A percentile compares a stretch with the other conserved stretches of the same genome.
phyloP scores from a whole-genome alignment of 1,284 basidiomycete species.

The Anthracocystis walkeri region DNA sequence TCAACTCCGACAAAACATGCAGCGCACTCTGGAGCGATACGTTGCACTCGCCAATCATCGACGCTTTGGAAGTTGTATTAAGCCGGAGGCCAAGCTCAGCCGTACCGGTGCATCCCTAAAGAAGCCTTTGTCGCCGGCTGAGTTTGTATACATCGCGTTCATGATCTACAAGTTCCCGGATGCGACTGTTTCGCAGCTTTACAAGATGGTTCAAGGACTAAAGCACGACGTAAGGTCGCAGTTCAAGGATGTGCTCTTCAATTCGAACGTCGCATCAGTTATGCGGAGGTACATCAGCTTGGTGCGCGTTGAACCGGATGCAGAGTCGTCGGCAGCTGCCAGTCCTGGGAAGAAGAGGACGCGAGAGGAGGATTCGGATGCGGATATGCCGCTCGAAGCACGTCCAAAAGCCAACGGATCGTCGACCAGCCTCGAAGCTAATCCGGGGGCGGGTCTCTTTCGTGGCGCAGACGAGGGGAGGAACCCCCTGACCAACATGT shows the following conservation, averaged over 20 bases:
- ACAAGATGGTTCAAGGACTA: conserved; percentile 33
- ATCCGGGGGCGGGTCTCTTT: conserved; percentile 36
- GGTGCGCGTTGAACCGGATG: conserved; percentile 11
- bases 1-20: conserved; percentile 20
- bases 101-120: conserved; percentile 5
- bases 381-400: conserved; percentile 15
- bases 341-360: conserved; percentile 18
- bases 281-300: conserved; percentile 40
- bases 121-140: conserved; percentile 51
- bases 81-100: conserved; percentile 35
- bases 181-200: conserved; percentile 32
- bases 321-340: not conserved
- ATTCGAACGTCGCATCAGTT: conserved; percentile 21
- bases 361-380: conserved; percentile 19
- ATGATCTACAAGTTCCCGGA: conserved; percentile 44
- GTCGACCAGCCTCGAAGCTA: conserved; percentile 18
- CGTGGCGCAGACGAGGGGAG: conserved; percentile 3
- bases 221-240: conserved; percentile 46
- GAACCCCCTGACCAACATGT: conserved; percentile 32
- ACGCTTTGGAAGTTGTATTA: conserved; percentile 39
- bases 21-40: conserved; percentile 35
- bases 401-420: conserved; percentile 13
- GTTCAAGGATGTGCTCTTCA: conserved; percentile 51
- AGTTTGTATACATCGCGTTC: conserved; percentile 49
- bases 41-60: conserved; percentile 44